Base-by-base conservation (phyloP, 768 basidiomycete species). In the Coprinellus micaceus region DNA sequence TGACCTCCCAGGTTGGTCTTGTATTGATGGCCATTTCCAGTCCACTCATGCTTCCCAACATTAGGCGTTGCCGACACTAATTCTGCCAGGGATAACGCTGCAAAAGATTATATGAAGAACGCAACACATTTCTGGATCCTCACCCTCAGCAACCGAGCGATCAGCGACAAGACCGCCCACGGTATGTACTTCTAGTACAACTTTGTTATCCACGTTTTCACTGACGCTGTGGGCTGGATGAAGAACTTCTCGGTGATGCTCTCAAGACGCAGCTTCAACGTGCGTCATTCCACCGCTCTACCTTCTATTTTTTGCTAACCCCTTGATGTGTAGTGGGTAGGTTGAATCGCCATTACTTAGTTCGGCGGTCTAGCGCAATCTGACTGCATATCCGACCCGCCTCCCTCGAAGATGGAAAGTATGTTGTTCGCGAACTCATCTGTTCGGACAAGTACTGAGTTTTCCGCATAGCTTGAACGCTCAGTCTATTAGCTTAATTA, bases 31-130 rank as follows among this genome's bases (percentile, higher is more conserved):
- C 21, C 9, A 11, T 11, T 45, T 21, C 22, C 21, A 45, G 44
- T 45, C n/a, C n/a, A n/a, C n/a, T 33, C 33, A 33, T 33, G 33
- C 13, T 13, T 33, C 13, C 33, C 33, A 13, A 6, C n/a, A n/a
- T 33, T 6, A 48, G 46, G 46, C 24, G 46, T 48, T 22, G 46
- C 21, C 24, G 46, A 48, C 24, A 48, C 6, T 22, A 48, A 48
- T 24, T 5, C 46, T 53, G 79, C 78, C 6, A 65, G 77, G 26
- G 74, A 74, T 63, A 71, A 63, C 36, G 78, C 79, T 49, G 76
- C 78, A 2, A 78, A 77, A 60, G 68, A 74, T 13, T 79, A 79
- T 62, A 77, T 81, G 76, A 78, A 79, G 61, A 77, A 74, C 53
- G 74, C 71, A 52, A 63, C 76, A 25, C 76, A 73, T 48, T 70